These are phyloP conservation scores for Mucor plumbeus DNA, from an alignment of 371 early-diverging fungal species.

Conservation along the genomic window DNA sequence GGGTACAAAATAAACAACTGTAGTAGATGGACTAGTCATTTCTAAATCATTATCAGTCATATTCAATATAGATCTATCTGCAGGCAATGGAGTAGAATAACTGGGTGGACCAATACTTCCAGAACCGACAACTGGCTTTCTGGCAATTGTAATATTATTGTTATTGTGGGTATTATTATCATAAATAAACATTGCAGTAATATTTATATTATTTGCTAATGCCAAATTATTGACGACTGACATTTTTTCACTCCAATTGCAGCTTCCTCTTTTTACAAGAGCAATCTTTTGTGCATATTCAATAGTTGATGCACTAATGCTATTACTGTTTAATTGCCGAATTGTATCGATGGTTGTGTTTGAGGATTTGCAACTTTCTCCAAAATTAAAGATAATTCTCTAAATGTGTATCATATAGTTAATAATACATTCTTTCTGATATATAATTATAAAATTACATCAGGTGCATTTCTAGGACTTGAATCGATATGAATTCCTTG, in stretches of 20 bases:
- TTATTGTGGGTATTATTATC: slow-evolving; percentile 27
- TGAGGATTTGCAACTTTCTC: slow-evolving; percentile 23
- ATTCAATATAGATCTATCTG: slow-evolving; percentile 15
- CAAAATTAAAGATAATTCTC: slow-evolving; percentile 38
- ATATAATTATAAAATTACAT: slow-evolving; percentile 14
- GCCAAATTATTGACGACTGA: slow-evolving; percentile 20
- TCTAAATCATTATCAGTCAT: slow-evolving; percentile 38
- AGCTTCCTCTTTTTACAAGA: slow-evolving; percentile 33
- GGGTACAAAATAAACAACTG: slow-evolving; percentile 30
- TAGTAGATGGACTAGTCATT: slow-evolving; percentile 6
- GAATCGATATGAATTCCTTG: slow-evolving; percentile 22
- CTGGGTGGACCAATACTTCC: slow-evolving; percentile 13
- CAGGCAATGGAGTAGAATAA: slow-evolving; percentile 22
- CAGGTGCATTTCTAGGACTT: slow-evolving; percentile 10
- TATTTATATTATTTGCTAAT: slow-evolving; percentile 7
- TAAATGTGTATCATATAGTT: background rate
- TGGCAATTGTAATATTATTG: slow-evolving; percentile 6
- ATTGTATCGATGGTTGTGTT: slow-evolving; percentile 25
- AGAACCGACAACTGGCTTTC: background rate
- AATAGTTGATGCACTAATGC: slow-evolving; percentile 8
- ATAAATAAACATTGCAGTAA: slow-evolving; percentile 32
- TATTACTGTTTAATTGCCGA: slow-evolving; percentile 20
- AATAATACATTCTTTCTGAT: background rate
- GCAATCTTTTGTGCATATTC: slow-evolving; percentile 27
- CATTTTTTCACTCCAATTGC: slow-evolving; percentile 39